These are phyloP conservation scores for Parastagonospora avenae DNA, from an alignment of 2,329 filamentous ascomycete species.

Conservation along the genomic window DNA sequence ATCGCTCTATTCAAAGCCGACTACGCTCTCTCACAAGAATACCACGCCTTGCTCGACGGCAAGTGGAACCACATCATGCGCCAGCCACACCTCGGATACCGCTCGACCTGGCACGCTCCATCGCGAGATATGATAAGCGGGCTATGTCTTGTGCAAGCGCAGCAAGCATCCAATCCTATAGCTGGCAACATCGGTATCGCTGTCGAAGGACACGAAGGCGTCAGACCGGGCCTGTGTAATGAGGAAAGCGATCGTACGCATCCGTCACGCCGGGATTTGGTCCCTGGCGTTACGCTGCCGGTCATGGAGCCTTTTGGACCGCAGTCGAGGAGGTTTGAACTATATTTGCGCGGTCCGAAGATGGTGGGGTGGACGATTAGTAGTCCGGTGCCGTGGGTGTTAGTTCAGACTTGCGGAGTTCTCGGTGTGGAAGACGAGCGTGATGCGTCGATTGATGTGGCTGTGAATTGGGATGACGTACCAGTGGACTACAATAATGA, in stretches of 20 bases:
- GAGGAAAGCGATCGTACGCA: conserved; percentile 68
- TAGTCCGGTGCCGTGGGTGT: neutral
- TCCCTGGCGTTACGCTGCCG: conserved; percentile 2
- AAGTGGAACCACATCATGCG: conserved; percentile 69
- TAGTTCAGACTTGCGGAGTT: neutral
- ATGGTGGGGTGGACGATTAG: neutral
- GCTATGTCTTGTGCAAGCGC: conserved; percentile 60
- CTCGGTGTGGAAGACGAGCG: neutral
- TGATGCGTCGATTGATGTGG: neutral
- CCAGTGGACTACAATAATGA: neutral
- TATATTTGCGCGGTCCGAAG: neutral
- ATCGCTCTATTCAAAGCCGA: conserved; percentile 8
- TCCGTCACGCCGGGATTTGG: conserved; percentile 56
- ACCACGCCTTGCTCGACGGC: conserved; percentile 28
- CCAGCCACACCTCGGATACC: conserved; percentile 37
- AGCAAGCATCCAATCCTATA: conserved; percentile 57
- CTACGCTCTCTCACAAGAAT: conserved; percentile 8
- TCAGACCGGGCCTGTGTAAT: conserved; percentile 43
- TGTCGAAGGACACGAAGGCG: conserved; percentile 57
- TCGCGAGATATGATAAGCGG: conserved; percentile 67
- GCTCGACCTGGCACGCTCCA: conserved; percentile 63
- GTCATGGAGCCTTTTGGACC: conserved; percentile 5
- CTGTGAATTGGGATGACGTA: neutral
- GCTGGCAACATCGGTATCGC: conserved; percentile 62
- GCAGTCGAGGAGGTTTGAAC: conserved; percentile 1